These are phyloP conservation scores for Berkeleyomyces rouxiae DNA, from an alignment of 2,329 filamentous ascomycete genomes.

Conservation along the genomic window DNA sequence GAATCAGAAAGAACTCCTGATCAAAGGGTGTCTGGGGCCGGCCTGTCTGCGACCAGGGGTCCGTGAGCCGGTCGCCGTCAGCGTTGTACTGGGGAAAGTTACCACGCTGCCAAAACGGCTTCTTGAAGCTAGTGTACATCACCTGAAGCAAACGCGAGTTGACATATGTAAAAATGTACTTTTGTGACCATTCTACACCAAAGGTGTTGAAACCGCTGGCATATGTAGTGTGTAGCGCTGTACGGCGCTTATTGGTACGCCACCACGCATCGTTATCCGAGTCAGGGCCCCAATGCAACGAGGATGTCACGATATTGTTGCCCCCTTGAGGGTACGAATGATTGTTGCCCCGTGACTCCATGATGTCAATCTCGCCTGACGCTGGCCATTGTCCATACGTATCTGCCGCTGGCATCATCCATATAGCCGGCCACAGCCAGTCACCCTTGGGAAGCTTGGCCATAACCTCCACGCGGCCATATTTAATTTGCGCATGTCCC, in stretches of 20 bases:
- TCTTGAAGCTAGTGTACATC: slow-evolving; percentile 58
- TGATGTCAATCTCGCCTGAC: slow-evolving; percentile 72
- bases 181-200: slow-evolving; percentile 73
- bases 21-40: slow-evolving; percentile 55
- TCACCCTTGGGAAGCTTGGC: slow-evolving; percentile 62
- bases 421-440: slow-evolving; percentile 87
- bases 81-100: slow-evolving; percentile 44
- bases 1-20: slow-evolving; percentile 56
- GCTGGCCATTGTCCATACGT: slow-evolving; percentile 63
- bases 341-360: slow-evolving; percentile 71
- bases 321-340: slow-evolving; percentile 59
- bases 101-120: slow-evolving; percentile 51
- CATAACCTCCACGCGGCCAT: slow-evolving; percentile 64
- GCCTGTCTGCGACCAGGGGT: slow-evolving; percentile 48
- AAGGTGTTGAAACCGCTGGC: slow-evolving; percentile 54
- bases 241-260: slow-evolving; percentile 63
- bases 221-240: slow-evolving; percentile 60
- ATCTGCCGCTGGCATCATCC: slow-evolving; percentile 62
- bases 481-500: slow-evolving; percentile 54
- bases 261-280: slow-evolving; percentile 61
- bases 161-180: slow-evolving; percentile 77
- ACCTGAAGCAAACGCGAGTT: slow-evolving; percentile 67
- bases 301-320: slow-evolving; percentile 63
- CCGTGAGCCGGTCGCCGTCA: slow-evolving; percentile 48
- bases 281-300: slow-evolving; percentile 70